A percentile compares a stretch with the other conserved stretches of the same genome.
These are phyloP conservation scores for Graphilbum fragrans DNA, from an alignment of 2,329 filamentous ascomycete species.

Conservation along the genomic window DNA sequence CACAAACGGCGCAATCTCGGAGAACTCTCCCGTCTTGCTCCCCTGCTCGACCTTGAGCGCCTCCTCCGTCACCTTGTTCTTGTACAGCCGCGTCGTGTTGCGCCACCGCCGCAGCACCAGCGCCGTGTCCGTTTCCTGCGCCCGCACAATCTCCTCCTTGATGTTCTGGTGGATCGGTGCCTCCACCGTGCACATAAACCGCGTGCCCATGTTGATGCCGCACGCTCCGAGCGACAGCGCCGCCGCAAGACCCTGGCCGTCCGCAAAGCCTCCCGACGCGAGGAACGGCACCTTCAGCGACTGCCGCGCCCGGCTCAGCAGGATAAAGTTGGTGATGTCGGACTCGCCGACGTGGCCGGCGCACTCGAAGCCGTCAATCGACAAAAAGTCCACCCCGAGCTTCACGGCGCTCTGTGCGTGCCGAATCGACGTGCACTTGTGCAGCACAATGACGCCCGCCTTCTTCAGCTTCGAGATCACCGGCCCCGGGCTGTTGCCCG, in stretches of 20 bases:
- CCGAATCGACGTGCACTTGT: slow-evolving; percentile 96
- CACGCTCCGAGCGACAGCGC: slow-evolving; percentile 82
- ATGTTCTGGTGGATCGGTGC: slow-evolving; percentile 87
- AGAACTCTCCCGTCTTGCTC: slow-evolving; percentile 76
- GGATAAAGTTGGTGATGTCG: slow-evolving; percentile 82
- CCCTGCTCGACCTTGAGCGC: slow-evolving; percentile 74
- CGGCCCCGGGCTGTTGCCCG: slow-evolving; percentile 57
- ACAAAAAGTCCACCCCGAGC: slow-evolving; percentile 91
- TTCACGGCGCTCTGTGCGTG: slow-evolving; percentile 87
- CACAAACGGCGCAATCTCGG: slow-evolving; percentile 75
- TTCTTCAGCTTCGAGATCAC: slow-evolving; percentile 82
- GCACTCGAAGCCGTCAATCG: slow-evolving; percentile 96
- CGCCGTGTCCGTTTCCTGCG: slow-evolving; percentile 82
- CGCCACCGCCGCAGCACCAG: slow-evolving; percentile 82
- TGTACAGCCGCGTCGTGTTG: slow-evolving; percentile 81
- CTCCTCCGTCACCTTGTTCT: slow-evolving; percentile 75
- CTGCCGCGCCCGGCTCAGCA: slow-evolving; percentile 77
- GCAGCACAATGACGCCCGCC: slow-evolving; percentile 66
- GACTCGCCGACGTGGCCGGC: slow-evolving; percentile 80
- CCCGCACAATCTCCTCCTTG: slow-evolving; percentile 82
- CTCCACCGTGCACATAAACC: slow-evolving; percentile 94
- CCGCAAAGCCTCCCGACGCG: slow-evolving; percentile 88
- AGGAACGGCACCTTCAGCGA: slow-evolving; percentile 81
- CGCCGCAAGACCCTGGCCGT: slow-evolving; percentile 85
- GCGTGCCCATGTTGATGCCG: slow-evolving; percentile 96